Evolutionary conservation across 371 early-diverging fungal species (phyloP).

Genomic region (Mortierella sp.): DNA sequence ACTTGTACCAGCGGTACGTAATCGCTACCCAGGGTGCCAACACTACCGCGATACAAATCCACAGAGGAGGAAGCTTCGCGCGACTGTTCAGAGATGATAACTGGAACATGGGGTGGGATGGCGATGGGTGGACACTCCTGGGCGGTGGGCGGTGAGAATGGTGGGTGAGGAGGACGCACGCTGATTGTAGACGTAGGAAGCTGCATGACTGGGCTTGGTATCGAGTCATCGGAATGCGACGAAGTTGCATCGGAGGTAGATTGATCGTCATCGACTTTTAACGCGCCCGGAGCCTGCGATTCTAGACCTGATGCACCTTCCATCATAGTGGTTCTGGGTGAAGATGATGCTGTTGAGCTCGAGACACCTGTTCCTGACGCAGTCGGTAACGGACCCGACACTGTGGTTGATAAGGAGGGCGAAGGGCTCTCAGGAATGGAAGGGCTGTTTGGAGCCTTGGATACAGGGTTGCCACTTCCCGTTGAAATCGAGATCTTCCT

Average conservation of each 20-base stretch:
- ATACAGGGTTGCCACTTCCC: no score
- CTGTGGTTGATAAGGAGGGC: not conserved
- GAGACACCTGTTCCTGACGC: slow-evolving; percentile 13
- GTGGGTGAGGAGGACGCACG: slow-evolving; percentile 43
- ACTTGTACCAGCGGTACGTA: slow-evolving; percentile 52
- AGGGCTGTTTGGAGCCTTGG: slow-evolving; percentile 14
- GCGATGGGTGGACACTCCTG: slow-evolving; percentile 70
- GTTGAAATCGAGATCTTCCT: no score
- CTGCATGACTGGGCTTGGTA: slow-evolving; percentile 22
- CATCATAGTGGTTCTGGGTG: slow-evolving; percentile 17
- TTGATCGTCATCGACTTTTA: slow-evolving; percentile 21
- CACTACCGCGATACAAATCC: slow-evolving; percentile 80
- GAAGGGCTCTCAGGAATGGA: slow-evolving; percentile 26
- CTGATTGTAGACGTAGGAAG: slow-evolving; percentile 23
- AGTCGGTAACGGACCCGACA: not conserved
- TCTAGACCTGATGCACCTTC: slow-evolving; percentile 14
- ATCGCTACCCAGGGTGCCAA: slow-evolving; percentile 65
- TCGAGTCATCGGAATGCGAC: slow-evolving; percentile 33
- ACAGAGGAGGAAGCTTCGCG: slow-evolving; percentile 81
- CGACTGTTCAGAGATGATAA: slow-evolving; percentile 84
- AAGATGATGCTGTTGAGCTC: slow-evolving; percentile 23
- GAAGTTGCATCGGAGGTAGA: slow-evolving; percentile 36
- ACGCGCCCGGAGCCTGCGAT: slow-evolving; percentile 2
- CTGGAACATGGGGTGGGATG: slow-evolving; percentile 74
- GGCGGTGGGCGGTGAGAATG: slow-evolving; percentile 58